Percentiles rank a stretch among this genome's conserved stretches.
Evolutionary conservation across 495 filamentous ascomycete genomes (phyloP).

Genomic region (Filosporella fistucella): DNA sequence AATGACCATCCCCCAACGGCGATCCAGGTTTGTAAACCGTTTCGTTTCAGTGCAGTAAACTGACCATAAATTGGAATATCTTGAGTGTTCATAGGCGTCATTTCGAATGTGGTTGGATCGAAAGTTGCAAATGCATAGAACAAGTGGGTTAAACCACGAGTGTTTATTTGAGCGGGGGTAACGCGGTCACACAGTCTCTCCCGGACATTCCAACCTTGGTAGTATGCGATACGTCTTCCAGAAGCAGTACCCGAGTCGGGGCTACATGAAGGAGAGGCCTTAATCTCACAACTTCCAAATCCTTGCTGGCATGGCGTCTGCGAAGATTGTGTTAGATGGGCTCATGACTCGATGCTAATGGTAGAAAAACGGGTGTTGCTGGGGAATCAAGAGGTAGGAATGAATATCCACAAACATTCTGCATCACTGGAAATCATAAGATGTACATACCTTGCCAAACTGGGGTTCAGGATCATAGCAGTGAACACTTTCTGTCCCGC

Average conservation of each 20-base stretch:
- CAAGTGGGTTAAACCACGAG: conserved; percentile 14
- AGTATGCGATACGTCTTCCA: conserved; percentile 20
- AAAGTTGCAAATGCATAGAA: conserved; percentile 23
- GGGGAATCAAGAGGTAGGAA: too few species aligned
- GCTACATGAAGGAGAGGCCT: conserved; percentile 1
- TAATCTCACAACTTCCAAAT: neutral
- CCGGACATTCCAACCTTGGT: conserved; percentile 8
- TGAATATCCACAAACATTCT: too few species aligned
- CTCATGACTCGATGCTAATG: too few species aligned
- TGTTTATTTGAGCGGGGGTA: conserved; percentile 4
- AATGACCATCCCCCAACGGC: conserved; percentile 42
- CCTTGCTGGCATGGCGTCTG: neutral
- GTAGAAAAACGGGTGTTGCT: too few species aligned
- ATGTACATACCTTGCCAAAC: neutral
- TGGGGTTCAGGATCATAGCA: neutral
- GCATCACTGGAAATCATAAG: neutral
- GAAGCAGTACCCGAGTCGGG: too few species aligned
- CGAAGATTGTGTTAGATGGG: too few species aligned
- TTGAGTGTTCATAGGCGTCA: conserved; percentile 7
- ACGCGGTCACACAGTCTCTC: conserved; percentile 1
- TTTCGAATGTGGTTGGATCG: conserved; percentile 12
- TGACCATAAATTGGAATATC: neutral
- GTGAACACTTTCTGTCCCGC: conserved; percentile 2
- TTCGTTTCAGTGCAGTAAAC: conserved; percentile 10
- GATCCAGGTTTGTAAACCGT: conserved; percentile 31